phyloP scores from a whole-genome alignment of 2,329 filamentous ascomycete species.

The Colletotrichum sp. region DNA sequence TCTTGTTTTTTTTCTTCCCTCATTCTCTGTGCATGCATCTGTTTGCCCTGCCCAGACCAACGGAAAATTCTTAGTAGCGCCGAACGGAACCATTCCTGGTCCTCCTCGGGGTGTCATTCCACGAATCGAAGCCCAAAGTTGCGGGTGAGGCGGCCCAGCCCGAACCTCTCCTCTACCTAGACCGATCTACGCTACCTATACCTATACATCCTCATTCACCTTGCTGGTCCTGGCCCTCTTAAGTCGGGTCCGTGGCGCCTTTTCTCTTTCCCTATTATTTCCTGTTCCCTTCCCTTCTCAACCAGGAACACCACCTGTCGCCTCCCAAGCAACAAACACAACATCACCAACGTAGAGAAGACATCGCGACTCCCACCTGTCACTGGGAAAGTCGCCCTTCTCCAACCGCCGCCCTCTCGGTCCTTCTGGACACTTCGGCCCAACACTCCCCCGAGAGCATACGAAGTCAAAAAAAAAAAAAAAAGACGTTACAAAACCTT shows the following conservation, averaged over 20 bases:
- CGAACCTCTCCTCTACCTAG: neutral
- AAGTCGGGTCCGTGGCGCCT: neutral
- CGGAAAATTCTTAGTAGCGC: constrained; percentile 9
- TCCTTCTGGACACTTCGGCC: neutral
- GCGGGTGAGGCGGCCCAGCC: constrained; percentile 16
- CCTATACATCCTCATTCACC: neutral
- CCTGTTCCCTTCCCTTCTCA: neutral
- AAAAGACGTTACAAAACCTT: neutral
- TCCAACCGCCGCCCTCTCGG: neutral
- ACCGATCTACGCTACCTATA: neutral
- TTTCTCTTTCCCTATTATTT: neutral
- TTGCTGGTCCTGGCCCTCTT: constrained; percentile 4
- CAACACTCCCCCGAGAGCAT: neutral
- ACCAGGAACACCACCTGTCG: neutral
- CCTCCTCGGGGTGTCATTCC: constrained; percentile 14
- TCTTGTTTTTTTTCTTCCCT: neutral
- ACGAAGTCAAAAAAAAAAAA: neutral
- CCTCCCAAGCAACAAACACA: neutral
- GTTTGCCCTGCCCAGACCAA: constrained; percentile 1
- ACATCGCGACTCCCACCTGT: neutral
- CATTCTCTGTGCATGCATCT: neutral
- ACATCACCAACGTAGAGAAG: neutral
- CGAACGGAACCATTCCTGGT: constrained; percentile 5
- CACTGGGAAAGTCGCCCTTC: neutral
- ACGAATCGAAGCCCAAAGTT: constrained; percentile 13